phyloP scores from a whole-genome alignment of 2,329 filamentous ascomycete genomes.

The Amauroascus verrucosus region DNA sequence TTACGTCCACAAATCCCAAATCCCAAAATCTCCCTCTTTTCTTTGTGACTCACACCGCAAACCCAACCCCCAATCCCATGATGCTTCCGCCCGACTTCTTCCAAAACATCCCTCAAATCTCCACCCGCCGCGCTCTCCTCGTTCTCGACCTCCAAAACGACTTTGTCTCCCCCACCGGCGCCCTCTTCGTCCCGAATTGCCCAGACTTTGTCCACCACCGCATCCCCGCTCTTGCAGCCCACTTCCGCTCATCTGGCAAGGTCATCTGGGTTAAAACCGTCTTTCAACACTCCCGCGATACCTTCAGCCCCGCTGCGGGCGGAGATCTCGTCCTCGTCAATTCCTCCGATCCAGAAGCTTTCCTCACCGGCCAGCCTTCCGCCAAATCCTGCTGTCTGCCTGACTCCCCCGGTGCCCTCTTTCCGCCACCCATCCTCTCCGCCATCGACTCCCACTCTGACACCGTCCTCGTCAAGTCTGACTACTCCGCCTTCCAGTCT shows the following conservation, averaged over 20 bases:
- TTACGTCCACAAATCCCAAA: no score
- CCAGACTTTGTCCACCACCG: constrained; percentile 57
- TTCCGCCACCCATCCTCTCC: constrained; percentile 40
- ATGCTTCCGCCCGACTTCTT: constrained; percentile 14
- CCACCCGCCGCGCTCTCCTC: constrained; percentile 60
- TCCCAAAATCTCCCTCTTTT: no score
- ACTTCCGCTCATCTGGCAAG: constrained; percentile 54
- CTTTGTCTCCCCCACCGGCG: constrained; percentile 60
- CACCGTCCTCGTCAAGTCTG: constrained; percentile 54
- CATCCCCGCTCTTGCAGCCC: constrained; percentile 53
- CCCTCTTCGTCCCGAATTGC: constrained; percentile 55
- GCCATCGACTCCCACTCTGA: constrained; percentile 44
- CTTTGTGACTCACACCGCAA: no score
- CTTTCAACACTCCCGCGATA: constrained; percentile 53
- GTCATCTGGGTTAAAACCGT: constrained; percentile 79
- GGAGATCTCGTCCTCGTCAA: constrained; percentile 37
- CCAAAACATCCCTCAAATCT: constrained; percentile 27
- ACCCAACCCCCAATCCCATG: neutral
- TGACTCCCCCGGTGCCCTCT: constrained; percentile 38
- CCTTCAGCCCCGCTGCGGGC: constrained; percentile 43
- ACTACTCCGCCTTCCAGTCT: constrained; percentile 79
- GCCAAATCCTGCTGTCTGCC: constrained; percentile 31
- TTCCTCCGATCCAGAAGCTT: constrained; percentile 32
- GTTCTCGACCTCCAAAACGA: constrained; percentile 86
- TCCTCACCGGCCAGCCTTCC: constrained; percentile 25